These are phyloP conservation scores for Sporisorium exsertum DNA, from an alignment of 1,284 basidiomycete species.

Conservation along the genomic window DNA sequence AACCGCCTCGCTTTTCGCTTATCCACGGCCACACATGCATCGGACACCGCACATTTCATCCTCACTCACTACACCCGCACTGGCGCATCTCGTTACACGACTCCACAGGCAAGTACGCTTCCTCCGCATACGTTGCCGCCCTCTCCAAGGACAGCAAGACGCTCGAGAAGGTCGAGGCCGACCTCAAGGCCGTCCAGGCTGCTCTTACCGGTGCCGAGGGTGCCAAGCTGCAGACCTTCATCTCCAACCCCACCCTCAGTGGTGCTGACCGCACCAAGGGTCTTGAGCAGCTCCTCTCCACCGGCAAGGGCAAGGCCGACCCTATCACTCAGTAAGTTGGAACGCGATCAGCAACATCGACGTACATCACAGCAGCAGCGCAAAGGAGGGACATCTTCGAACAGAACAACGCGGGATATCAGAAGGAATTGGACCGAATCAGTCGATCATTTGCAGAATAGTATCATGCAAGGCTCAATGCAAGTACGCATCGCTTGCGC, in stretches of 20 bases:
- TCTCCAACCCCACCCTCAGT: constrained; percentile 90
- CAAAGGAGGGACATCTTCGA: not conserved
- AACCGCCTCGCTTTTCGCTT: constrained; percentile 69
- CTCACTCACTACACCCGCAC: not conserved
- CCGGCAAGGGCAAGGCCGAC: constrained; percentile 61
- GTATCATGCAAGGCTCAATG: not conserved
- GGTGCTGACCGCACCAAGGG: constrained; percentile 79
- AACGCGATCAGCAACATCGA: not conserved
- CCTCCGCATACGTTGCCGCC: constrained; percentile 91
- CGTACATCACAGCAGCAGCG: constrained; percentile 3
- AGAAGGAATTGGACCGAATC: not conserved
- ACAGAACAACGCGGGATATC: not conserved
- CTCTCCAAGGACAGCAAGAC: constrained; percentile 76
- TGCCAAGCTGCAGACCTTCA: constrained; percentile 78
- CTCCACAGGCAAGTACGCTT: constrained; percentile 83
- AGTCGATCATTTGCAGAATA: not conserved
- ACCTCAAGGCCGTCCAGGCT: constrained; percentile 74
- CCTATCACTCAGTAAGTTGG: constrained; percentile 64
- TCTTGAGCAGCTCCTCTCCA: constrained; percentile 77
- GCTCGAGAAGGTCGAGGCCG: constrained; percentile 71
- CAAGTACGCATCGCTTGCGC: not conserved
- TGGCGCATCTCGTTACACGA: not conserved
- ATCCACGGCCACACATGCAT: not conserved
- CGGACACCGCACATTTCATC: not conserved
- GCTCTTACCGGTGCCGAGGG: constrained; percentile 62